These are phyloP conservation scores for Oryza longistaminata DNA, from an alignment of 176 grass and related monocot genomes.

Conservation along the genomic window DNA sequence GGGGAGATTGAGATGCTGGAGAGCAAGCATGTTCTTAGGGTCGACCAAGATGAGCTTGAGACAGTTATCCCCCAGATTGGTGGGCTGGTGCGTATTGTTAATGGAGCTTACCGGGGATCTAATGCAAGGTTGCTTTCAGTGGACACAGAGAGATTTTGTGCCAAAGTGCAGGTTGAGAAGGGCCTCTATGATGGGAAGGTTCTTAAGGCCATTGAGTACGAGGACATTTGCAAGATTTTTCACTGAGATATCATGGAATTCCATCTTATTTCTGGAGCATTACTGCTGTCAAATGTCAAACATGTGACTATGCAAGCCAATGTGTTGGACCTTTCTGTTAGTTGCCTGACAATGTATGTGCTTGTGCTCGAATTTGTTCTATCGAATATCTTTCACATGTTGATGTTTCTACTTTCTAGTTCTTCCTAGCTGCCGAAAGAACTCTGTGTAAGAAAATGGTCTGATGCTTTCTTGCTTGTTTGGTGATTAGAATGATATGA, in stretches of 20 bases:
- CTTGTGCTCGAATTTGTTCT: constrained; percentile 32
- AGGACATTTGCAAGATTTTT: constrained; percentile 90
- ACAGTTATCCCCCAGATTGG: constrained; percentile 95
- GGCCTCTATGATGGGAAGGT: constrained; percentile 92
- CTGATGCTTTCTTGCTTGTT: constrained; percentile 6
- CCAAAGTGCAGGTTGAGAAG: constrained; percentile 88
- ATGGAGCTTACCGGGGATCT: constrained; percentile 80
- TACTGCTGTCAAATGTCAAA: background rate
- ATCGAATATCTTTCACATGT: background rate
- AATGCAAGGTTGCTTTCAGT: constrained; percentile 79
- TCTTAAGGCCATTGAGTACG: constrained; percentile 74
- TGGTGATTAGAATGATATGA: constrained; percentile 13
- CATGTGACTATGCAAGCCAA: background rate
- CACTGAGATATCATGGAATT: constrained; percentile 31
- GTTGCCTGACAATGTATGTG: constrained; percentile 4
- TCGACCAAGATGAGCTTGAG: constrained; percentile 94
- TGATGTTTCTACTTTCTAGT: constrained; percentile 9
- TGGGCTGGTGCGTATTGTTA: constrained; percentile 72
- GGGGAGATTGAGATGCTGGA: constrained; percentile 93
- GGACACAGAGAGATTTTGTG: constrained; percentile 70
- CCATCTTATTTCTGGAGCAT: constrained; percentile 17
- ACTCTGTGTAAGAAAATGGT: background rate
- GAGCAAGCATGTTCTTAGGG: constrained; percentile 83
- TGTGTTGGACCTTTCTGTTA: constrained; percentile 7
- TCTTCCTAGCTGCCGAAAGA: background rate